phyloP scores from a whole-genome alignment of 1,139 yeast species.

The Candida glucosophila region DNA sequence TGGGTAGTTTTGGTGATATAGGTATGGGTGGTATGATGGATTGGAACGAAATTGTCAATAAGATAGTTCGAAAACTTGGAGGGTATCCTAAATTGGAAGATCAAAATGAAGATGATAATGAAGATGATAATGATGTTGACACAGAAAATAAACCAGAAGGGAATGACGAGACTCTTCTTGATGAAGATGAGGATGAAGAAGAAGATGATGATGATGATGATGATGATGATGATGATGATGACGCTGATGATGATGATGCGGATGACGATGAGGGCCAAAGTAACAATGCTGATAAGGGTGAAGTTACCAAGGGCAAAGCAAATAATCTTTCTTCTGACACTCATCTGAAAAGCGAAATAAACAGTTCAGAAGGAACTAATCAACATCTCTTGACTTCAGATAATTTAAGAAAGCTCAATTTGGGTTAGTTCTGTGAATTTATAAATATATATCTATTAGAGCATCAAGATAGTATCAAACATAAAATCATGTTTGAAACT shows the following conservation, averaged over 20 bases:
- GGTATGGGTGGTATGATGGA: conserved; percentile 95
- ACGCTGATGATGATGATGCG: not conserved
- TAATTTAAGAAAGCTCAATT: too few species aligned
- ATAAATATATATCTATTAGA: too few species aligned
- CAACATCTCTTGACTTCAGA: too few species aligned
- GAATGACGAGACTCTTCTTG: conserved; percentile 1
- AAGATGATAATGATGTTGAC: conserved; percentile 5
- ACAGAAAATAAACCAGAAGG: conserved; percentile 4
- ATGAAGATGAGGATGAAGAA: conserved; percentile 2
- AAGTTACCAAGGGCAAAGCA: not conserved
- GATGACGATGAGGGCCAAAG: not conserved
- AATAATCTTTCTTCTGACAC: not conserved
- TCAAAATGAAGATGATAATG: conserved; percentile 53
- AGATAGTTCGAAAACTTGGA: conserved; percentile 72
- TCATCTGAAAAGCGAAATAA: too few species aligned
- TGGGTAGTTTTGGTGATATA: conserved; percentile 88
- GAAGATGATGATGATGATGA: conserved; percentile 3
- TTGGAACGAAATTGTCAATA: conserved; percentile 83
- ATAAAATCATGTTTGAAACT: too few species aligned
- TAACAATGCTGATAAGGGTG: not conserved
- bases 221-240: conserved; percentile 2
- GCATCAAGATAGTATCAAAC: too few species aligned
- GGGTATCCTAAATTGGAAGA: conserved; percentile 88
- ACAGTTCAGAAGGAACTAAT: too few species aligned
- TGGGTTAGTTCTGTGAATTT: too few species aligned